These are phyloP conservation scores for Macrocybe gigantea DNA, from an alignment of 768 basidiomycete species.

Conservation along the genomic window DNA sequence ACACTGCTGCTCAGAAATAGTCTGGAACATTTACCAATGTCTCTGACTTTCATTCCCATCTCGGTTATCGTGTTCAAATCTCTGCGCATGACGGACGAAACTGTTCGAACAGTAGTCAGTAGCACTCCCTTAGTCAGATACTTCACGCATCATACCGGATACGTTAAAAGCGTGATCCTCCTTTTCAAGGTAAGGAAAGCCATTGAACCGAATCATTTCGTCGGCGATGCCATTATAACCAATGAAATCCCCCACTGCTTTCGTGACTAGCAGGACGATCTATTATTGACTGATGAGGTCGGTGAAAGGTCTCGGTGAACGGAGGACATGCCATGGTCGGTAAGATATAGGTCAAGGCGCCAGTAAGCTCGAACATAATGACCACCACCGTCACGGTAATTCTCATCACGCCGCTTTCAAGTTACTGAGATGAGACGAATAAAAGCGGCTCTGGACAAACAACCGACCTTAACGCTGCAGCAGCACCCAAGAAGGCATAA, in stretches of 20 bases:
- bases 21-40: slow-evolving; percentile 63
- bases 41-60: slow-evolving; percentile 67
- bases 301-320: neutral
- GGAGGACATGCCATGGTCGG: slow-evolving; percentile 81
- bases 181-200: slow-evolving; percentile 95
- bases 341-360: slow-evolving; percentile 92
- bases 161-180: slow-evolving; percentile 91
- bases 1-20: neutral
- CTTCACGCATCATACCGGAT: slow-evolving; percentile 51
- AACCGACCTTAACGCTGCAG: slow-evolving; percentile 81
- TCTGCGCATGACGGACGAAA: slow-evolving; percentile 85
- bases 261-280: slow-evolving; percentile 96
- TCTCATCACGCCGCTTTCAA: slow-evolving; percentile 83
- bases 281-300: slow-evolving; percentile 24
- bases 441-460: neutral
- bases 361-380: slow-evolving; percentile 99
- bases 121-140: neutral
- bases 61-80: slow-evolving; percentile 71
- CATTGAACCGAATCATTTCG: slow-evolving; percentile 95
- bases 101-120: slow-evolving; percentile 30
- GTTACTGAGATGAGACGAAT: neutral
- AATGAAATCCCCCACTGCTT: slow-evolving; percentile 93
- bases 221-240: slow-evolving; percentile 95
- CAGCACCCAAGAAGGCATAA: slow-evolving; percentile 95
- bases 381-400: slow-evolving; percentile 98